Percentiles rank a stretch among this genome's conserved stretches.
Conservation (phyloP, 495 filamentous ascomycete species). For the Articulospora tetracladia region DNA sequence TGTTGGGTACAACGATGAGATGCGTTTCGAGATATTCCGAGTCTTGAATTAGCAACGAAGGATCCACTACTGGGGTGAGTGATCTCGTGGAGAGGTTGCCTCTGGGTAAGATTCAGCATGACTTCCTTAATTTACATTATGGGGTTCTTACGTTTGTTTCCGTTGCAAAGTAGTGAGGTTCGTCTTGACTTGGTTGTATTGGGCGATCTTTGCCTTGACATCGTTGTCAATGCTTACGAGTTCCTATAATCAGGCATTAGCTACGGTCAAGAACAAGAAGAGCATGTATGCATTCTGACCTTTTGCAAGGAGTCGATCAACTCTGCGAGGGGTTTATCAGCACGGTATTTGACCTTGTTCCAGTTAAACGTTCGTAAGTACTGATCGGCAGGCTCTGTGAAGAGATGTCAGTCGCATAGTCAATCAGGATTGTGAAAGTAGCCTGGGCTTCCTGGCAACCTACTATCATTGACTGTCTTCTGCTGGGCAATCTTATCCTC, state of each 20-base stretch:
- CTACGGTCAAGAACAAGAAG: not conserved
- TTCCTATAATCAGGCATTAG: conserved; percentile 51
- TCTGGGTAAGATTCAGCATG: conserved; percentile 37
- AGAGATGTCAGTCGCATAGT: conserved; percentile 2
- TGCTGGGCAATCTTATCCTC: conserved; percentile 78
- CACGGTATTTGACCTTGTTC: conserved; percentile 96
- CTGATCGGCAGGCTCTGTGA: conserved; percentile 81
- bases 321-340: conserved; percentile 82
- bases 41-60: conserved; percentile 71
- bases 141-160: conserved; percentile 67
- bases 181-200: conserved; percentile 88
- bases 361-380: conserved; percentile 87
- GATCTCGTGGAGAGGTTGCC: conserved; percentile 94
- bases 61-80: conserved; percentile 80
- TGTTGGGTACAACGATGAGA: conserved; percentile 78
- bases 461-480: conserved; percentile 96
- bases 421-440: not conserved
- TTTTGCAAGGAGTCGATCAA: conserved; percentile 83
- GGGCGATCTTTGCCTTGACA: conserved; percentile 85
- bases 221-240: conserved; percentile 86
- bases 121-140: not conserved
- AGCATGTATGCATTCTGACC: conserved; percentile 36
- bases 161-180: conserved; percentile 74
- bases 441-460: conserved; percentile 27
- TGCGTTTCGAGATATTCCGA: conserved; percentile 97